Conservation (phyloP, 305 asterid genomes). For the Nicotiana rustica region DNA sequence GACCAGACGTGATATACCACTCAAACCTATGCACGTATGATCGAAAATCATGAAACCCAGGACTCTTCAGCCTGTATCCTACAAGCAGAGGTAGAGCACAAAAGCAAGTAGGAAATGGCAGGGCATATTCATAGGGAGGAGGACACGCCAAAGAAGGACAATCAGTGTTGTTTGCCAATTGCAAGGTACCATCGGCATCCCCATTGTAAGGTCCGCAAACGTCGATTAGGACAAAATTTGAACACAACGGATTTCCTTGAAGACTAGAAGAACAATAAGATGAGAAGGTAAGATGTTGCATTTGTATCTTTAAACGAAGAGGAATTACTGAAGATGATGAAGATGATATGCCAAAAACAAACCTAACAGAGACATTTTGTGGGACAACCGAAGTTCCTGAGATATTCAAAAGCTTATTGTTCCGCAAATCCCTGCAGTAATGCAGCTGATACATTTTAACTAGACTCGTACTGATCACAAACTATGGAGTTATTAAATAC, state of each 20-base stretch:
- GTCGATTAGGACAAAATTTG: conserved; percentile 40
- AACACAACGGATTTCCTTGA: conserved; percentile 83
- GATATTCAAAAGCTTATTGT: conserved; percentile 64
- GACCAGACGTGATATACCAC: conserved; percentile 69
- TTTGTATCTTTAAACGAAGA: conserved; percentile 14
- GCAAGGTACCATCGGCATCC: conserved; percentile 45
- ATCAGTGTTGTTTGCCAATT: conserved; percentile 39
- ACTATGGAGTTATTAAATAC: conserved; percentile 20
- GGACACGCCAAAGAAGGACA: conserved; percentile 72
- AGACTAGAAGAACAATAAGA: conserved; percentile 62
- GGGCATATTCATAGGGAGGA: conserved; percentile 64
- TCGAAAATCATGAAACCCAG: conserved; percentile 77
- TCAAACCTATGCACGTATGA: conserved; percentile 65
- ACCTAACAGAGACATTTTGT: conserved; percentile 74
- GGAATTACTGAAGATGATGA: conserved; percentile 5
- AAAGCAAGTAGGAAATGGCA: conserved; percentile 69
- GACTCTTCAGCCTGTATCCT: conserved; percentile 94
- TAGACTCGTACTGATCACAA: conserved; percentile 26
- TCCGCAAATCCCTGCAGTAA: conserved; percentile 78
- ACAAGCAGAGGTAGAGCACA: conserved; percentile 85
- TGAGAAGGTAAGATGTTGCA: conserved; percentile 13
- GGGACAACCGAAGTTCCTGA: conserved; percentile 56
- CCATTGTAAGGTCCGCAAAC: conserved; percentile 66
- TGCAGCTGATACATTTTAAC: conserved; percentile 36
- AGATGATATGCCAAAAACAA: conserved; percentile 40